Evolutionary conservation across 2,329 filamentous ascomycete genomes (phyloP).

Genomic region (Lasiodiplodia gonubiensis): DNA sequence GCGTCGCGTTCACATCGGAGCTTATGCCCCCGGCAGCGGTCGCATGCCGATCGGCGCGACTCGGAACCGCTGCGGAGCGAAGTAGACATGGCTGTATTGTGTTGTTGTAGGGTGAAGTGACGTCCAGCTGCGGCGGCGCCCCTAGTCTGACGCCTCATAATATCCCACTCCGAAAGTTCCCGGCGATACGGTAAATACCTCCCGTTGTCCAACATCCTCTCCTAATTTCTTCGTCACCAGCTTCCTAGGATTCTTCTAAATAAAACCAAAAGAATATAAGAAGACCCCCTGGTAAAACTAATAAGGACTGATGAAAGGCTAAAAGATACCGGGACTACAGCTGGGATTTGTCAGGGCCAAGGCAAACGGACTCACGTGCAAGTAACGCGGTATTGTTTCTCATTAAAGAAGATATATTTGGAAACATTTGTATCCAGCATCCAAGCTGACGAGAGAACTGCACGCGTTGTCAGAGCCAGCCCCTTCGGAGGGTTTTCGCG

Average conservation of each 20-base stretch:
- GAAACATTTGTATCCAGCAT: background rate
- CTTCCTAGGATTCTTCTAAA: too few species aligned
- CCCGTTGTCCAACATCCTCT: background rate
- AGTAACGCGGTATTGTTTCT: background rate
- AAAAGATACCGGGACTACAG: too few species aligned
- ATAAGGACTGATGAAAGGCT: too few species aligned
- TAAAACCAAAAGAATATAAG: too few species aligned
- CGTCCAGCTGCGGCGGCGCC: background rate
- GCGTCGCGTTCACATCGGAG: constrained; percentile 1
- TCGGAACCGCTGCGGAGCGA: background rate
- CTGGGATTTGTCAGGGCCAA: too few species aligned
- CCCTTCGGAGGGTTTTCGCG: constrained; percentile 4
- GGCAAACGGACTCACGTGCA: too few species aligned
- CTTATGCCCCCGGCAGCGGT: background rate
- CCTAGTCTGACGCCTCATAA: background rate
- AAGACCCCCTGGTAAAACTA: too few species aligned
- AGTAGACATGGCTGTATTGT: background rate
- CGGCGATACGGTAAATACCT: background rate
- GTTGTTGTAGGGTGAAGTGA: background rate
- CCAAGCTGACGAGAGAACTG: background rate
- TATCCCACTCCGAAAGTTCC: background rate
- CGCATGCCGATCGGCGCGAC: constrained; percentile 2
- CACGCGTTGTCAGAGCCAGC: background rate
- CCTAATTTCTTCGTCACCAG: too few species aligned
- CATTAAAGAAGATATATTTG: background rate